These are phyloP conservation scores for Fusarium sp. DNA, from an alignment of 2,329 filamentous ascomycete species.

Conservation along the genomic window DNA sequence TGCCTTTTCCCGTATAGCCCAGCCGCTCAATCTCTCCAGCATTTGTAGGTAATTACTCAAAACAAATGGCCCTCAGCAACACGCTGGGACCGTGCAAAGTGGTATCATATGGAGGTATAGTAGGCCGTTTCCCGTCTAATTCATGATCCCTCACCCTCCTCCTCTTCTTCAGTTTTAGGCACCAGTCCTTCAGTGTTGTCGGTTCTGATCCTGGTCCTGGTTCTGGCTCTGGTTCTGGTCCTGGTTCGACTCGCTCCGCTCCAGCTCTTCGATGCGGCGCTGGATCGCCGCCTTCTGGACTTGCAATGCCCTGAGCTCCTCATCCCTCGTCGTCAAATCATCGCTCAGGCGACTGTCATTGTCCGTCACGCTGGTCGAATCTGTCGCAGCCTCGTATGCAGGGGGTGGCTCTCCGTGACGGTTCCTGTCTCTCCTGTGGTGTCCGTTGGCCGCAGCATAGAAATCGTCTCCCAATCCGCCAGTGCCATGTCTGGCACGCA, in stretches of 20 bases:
- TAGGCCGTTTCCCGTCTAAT: constrained; percentile 40
- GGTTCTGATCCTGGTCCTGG: constrained; percentile 17
- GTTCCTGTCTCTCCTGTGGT: constrained; percentile 23
- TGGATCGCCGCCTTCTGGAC: constrained; percentile 52
- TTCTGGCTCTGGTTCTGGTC: constrained; percentile 17
- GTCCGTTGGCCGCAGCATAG: constrained; percentile 27
- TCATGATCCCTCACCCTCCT: constrained; percentile 25
- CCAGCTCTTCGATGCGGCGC: constrained; percentile 51
- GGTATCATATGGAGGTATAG: constrained; percentile 45
- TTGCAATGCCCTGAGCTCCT: constrained; percentile 48
- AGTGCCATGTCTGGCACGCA: constrained; percentile 34
- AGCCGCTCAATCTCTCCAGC: constrained; percentile 2
- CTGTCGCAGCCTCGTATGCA: constrained; percentile 46
- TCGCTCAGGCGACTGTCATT: constrained; percentile 38
- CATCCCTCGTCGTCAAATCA: constrained; percentile 39
- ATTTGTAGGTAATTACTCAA: constrained; percentile 10
- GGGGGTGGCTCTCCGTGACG: constrained; percentile 45
- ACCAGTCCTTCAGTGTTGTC: constrained; percentile 7
- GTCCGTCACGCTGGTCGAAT: constrained; percentile 39
- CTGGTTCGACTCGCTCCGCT: constrained; percentile 39
- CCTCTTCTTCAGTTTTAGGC: constrained; percentile 11
- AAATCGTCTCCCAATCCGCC: constrained; percentile 26
- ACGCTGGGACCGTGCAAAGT: constrained; percentile 42
- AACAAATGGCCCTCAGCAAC: constrained; percentile 32
- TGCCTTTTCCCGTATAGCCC: background rate